Percentiles rank a stretch among this genome's conserved stretches.
Evolutionary conservation across 2,329 filamentous ascomycete genomes (phyloP).

Genomic region (Pseudogymnoascus sp.): DNA sequence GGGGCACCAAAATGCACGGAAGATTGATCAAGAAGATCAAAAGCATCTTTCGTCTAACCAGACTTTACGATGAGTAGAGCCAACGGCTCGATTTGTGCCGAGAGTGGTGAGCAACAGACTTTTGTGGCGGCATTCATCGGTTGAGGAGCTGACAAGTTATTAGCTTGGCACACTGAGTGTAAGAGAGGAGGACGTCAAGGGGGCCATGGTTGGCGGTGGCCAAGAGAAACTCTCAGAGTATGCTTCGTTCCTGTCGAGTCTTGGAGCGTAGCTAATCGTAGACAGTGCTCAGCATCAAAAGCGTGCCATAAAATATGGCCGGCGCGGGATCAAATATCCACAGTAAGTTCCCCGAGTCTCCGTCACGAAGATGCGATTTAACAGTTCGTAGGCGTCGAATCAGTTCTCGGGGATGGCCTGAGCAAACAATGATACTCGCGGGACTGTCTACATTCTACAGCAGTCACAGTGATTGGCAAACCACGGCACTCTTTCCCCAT

Average conservation of each 20-base stretch:
- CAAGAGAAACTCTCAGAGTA: neutral
- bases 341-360: neutral
- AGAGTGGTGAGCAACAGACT: neutral
- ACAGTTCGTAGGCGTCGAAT: neutral
- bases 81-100: neutral
- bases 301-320: neutral
- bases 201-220: constrained; percentile 1
- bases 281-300: constrained; percentile 1
- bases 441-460: neutral
- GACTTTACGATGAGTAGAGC: constrained; percentile 7
- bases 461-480: constrained; percentile 5
- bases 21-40: constrained; percentile 6
- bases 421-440: constrained; percentile 4
- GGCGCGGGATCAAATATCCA: neutral
- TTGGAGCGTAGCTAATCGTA: neutral
- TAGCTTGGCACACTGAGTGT: constrained; percentile 3
- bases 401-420: constrained; percentile 1
- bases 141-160: neutral
- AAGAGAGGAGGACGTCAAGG: neutral
- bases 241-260: neutral
- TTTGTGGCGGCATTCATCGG: neutral
- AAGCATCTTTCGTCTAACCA: neutral
- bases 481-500: neutral
- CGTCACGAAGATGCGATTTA: neutral
- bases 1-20: neutral